phyloP scores from a whole-genome alignment of 148 eudicot species.

The Rhododendron williamsianum region DNA sequence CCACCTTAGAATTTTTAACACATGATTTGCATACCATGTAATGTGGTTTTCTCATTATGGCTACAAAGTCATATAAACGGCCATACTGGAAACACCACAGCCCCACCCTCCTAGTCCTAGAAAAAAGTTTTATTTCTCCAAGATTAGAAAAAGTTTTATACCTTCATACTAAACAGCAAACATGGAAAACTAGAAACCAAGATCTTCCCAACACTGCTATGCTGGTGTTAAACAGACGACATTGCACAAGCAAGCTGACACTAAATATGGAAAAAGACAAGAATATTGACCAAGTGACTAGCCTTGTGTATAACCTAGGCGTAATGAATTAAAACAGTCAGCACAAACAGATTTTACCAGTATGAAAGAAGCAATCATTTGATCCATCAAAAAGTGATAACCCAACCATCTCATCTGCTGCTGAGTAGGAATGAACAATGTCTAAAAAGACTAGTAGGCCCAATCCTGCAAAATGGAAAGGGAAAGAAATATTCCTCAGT shows the following conservation, averaged over 20 bases:
- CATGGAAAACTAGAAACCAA: not conserved
- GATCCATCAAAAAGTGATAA: conserved; percentile 90
- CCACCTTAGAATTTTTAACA: not conserved
- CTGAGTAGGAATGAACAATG: conserved; percentile 89
- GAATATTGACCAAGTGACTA: not conserved
- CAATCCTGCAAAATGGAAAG: conserved; percentile 47
- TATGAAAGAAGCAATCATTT: conserved; percentile 94
- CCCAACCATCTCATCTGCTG: conserved; percentile 98
- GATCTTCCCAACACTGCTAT: not conserved
- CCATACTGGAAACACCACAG: not conserved
- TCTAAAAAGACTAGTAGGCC: conserved; percentile 91
- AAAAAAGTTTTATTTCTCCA: not conserved
- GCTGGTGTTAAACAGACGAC: not conserved
- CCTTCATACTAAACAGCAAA: not conserved
- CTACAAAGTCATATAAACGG: not conserved
- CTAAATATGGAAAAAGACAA: conserved; percentile 1
- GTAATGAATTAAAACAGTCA: not conserved
- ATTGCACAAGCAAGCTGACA: not conserved
- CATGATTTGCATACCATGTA: not conserved
- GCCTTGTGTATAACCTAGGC: not conserved
- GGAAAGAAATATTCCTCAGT: not conserved
- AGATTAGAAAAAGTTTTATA: too few species aligned
- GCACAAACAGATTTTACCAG: conserved; percentile 44
- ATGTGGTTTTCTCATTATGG: too few species aligned
- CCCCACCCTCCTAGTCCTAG: not conserved